Conservation (phyloP, 2,329 filamentous ascomycete genomes). For the Verticillium isaacii region DNA sequence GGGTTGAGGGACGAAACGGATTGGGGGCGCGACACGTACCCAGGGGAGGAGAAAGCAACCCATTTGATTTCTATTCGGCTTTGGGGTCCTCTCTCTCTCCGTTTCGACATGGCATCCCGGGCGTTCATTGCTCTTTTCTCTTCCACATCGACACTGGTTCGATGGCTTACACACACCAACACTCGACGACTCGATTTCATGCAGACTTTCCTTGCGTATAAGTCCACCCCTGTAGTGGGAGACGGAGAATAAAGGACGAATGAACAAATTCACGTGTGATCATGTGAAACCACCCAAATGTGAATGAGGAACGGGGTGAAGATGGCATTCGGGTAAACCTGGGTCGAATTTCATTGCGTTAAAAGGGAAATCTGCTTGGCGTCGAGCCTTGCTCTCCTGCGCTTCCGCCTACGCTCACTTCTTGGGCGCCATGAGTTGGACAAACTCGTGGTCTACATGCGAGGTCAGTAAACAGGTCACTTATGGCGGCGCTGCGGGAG, state of each 20-base stretch:
- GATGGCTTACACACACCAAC: background rate
- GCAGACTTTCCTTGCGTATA: slow-evolving; percentile 1
- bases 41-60: background rate
- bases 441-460: slow-evolving; percentile 12
- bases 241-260: background rate
- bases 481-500: background rate
- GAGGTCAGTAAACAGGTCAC: slow-evolving; percentile 1
- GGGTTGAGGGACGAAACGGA: background rate
- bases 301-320: background rate
- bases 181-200: slow-evolving; percentile 2
- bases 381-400: background rate
- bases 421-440: slow-evolving; percentile 14
- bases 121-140: background rate
- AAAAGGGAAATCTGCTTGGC: background rate
- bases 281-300: background rate
- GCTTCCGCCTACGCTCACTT: background rate
- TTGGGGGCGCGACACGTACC: background rate
- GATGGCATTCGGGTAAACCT: background rate
- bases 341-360: background rate
- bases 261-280: background rate
- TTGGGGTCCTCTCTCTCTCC: background rate
- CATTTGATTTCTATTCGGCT: background rate
- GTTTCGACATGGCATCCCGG: background rate
- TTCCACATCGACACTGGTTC: background rate
- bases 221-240: background rate